Conservation (phyloP, 129 eudicot genomes). For the Erigeron canadensis region DNA sequence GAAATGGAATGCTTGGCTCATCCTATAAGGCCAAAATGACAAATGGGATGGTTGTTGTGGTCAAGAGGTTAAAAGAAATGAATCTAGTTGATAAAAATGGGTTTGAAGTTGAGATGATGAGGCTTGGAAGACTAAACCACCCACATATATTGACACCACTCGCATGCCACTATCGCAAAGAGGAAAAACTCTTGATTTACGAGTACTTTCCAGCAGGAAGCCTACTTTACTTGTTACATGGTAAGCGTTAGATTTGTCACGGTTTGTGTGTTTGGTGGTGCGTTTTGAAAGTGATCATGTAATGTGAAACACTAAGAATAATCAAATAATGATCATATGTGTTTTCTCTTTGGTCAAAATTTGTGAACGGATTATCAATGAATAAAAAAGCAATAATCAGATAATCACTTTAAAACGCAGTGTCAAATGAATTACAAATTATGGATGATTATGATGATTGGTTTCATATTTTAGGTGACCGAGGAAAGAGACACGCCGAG, state of each 20-base stretch:
- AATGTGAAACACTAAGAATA: neutral
- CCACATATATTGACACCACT: slow-evolving; percentile 64
- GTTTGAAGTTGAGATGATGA: slow-evolving; percentile 64
- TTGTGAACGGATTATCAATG: no score
- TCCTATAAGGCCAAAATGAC: slow-evolving; percentile 73
- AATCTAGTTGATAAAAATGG: slow-evolving; percentile 47
- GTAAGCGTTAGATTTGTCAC: slow-evolving; percentile 26
- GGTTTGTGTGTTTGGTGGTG: neutral
- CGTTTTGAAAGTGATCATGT: neutral
- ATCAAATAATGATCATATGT: no score
- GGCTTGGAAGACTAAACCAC: slow-evolving; percentile 53
- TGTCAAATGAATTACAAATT: neutral
- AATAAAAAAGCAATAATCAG: neutral
- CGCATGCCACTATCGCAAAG: slow-evolving; percentile 68
- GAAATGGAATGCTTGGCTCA: slow-evolving; percentile 67
- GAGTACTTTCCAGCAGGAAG: slow-evolving; percentile 74
- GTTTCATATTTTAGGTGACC: slow-evolving; percentile 49
- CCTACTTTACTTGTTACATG: slow-evolving; percentile 55
- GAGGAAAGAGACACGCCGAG: slow-evolving; percentile 44
- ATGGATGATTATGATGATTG: slow-evolving; percentile 3
- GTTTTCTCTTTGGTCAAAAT: no score
- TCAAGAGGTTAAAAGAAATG: slow-evolving; percentile 65
- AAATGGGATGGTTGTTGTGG: slow-evolving; percentile 55
- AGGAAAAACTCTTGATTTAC: slow-evolving; percentile 71
- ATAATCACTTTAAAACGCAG: neutral